These are phyloP conservation scores for Orbilia brochopaga DNA, from an alignment of 2,329 filamentous ascomycete species.

Conservation along the genomic window DNA sequence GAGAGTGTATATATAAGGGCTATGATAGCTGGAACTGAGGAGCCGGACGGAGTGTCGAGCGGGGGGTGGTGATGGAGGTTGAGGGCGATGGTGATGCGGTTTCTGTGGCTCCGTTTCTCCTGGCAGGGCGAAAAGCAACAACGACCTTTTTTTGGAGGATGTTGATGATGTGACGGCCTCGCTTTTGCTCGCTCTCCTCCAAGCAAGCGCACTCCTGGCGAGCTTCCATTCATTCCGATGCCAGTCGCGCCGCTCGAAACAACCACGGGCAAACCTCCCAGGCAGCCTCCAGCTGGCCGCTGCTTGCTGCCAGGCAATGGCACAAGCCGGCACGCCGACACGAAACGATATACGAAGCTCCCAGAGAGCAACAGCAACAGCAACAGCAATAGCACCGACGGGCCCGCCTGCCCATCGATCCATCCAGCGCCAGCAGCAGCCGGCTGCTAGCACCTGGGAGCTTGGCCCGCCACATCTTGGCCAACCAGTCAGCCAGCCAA, in stretches of 20 bases:
- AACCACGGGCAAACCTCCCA: not conserved
- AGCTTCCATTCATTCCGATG: conserved; percentile 5
- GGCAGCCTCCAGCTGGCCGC: not conserved
- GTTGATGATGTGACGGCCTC: conserved; percentile 32
- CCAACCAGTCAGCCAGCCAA: not conserved
- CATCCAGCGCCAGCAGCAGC: not conserved
- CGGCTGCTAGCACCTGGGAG: not conserved
- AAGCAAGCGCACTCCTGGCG: conserved; percentile 38
- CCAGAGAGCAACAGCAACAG: not conserved
- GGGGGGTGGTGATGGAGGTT: conserved; percentile 15
- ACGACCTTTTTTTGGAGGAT: conserved; percentile 25
- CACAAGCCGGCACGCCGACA: conserved; percentile 2
- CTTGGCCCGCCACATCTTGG: conserved; percentile 1
- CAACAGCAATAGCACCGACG: no score
- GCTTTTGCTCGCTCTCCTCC: conserved; percentile 17
- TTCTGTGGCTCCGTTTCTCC: conserved; percentile 6
- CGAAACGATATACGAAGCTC: conserved; percentile 3
- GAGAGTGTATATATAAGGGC: not conserved
- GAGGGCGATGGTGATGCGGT: not conserved
- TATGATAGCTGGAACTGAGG: not conserved
- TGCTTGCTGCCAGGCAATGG: not conserved
- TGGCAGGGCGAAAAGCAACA: conserved; percentile 18
- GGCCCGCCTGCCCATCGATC: not conserved
- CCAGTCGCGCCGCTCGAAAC: conserved; percentile 3
- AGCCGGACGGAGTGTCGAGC: not conserved